phyloP scores from a whole-genome alignment of 495 filamentous ascomycete species.

The Penicillium longicatenatum region DNA sequence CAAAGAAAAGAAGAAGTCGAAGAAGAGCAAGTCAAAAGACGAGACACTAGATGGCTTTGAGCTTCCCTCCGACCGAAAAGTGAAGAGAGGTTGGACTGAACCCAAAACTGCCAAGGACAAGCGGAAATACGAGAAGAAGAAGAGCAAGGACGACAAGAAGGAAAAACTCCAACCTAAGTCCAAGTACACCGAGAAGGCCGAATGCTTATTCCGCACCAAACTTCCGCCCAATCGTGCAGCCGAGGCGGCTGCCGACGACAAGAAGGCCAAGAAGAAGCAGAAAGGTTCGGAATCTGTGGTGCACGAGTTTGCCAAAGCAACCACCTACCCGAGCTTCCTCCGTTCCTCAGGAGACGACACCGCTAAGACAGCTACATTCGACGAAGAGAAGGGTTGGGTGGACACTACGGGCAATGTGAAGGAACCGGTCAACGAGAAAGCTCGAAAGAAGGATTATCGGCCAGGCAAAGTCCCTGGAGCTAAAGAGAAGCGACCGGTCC shows the following conservation, averaged over 20 bases:
- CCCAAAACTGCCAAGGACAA: constrained; percentile 50
- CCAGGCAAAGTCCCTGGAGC: constrained; percentile 40
- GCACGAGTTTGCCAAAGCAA: constrained; percentile 80
- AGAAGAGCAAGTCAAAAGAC: constrained; percentile 66
- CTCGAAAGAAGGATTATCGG: constrained; percentile 33
- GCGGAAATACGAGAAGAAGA: constrained; percentile 53
- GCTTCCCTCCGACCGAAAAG: constrained; percentile 69
- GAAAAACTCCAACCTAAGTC: constrained; percentile 64
- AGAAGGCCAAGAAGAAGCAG: constrained; percentile 53
- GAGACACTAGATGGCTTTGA: constrained; percentile 69
- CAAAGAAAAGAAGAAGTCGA: constrained; percentile 45
- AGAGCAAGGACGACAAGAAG: constrained; percentile 55
- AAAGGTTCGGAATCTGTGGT: constrained; percentile 60
- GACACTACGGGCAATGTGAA: constrained; percentile 77
- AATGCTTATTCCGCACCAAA: constrained; percentile 81
- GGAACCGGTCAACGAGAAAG: constrained; percentile 51
- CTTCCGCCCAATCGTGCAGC: constrained; percentile 61
- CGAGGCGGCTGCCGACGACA: constrained; percentile 31
- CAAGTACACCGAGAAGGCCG: constrained; percentile 74
- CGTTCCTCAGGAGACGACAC: constrained; percentile 44
- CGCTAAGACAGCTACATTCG: constrained; percentile 39
- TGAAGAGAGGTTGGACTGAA: constrained; percentile 91
- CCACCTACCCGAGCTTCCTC: constrained; percentile 77
- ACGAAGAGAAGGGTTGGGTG: constrained; percentile 84
- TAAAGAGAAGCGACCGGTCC: constrained; percentile 36